Conservation (phyloP, 1,139 yeast genomes). For the Suhomyces bokatorum region DNA sequence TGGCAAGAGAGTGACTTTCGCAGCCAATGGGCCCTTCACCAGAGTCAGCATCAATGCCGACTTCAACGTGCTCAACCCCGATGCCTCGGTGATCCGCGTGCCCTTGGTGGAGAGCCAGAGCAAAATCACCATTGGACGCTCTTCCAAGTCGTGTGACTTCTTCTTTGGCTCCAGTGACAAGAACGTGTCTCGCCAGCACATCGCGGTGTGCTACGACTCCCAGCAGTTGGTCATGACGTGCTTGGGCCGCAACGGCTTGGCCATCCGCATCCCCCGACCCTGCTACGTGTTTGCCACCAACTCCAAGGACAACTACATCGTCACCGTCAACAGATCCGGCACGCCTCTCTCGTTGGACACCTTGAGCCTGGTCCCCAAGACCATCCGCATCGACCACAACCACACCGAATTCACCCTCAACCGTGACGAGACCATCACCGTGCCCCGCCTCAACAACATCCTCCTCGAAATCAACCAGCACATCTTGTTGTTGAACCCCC, state of each 20-base stretch:
- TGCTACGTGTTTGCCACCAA: slow-evolving; percentile 37
- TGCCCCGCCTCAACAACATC: slow-evolving; percentile 59
- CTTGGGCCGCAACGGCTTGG: slow-evolving; percentile 70
- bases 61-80: slow-evolving; percentile 44
- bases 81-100: slow-evolving; percentile 37
- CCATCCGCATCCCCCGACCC: slow-evolving; percentile 56
- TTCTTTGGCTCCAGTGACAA: slow-evolving; percentile 56
- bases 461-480: slow-evolving; percentile 64
- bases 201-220: slow-evolving; percentile 31
- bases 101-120: slow-evolving; percentile 30
- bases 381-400: slow-evolving; percentile 44
- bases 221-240: slow-evolving; percentile 49
- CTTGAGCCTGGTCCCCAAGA: slow-evolving; percentile 25
- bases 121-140: slow-evolving; percentile 56
- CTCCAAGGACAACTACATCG: slow-evolving; percentile 30
- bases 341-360: slow-evolving; percentile 19
- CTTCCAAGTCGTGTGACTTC: slow-evolving; percentile 61
- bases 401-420: slow-evolving; percentile 60
- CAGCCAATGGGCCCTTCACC: slow-evolving; percentile 8
- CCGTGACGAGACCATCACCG: slow-evolving; percentile 52
- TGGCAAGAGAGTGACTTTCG: slow-evolving; percentile 13
- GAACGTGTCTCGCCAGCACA: slow-evolving; percentile 69
- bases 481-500: slow-evolving; percentile 53
- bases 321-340: slow-evolving; percentile 32
- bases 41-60: slow-evolving; percentile 28